Conservation (phyloP, 371 early-diverging fungal genomes). For the Apophysomyces ossiformis region DNA sequence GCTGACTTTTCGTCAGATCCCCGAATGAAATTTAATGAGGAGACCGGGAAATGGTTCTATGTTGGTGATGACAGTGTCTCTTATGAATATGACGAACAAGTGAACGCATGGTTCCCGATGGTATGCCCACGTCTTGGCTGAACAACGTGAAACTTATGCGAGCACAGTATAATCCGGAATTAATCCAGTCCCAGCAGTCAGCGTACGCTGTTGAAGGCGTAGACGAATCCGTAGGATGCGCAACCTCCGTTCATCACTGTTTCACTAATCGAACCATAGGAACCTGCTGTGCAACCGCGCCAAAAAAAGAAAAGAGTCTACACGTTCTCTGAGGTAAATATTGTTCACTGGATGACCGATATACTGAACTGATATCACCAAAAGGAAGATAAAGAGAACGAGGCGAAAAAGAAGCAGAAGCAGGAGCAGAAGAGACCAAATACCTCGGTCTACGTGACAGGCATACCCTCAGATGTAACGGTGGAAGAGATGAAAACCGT, state of each 20-base stretch:
- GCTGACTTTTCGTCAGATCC: conserved; percentile 49
- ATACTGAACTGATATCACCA: not conserved
- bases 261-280: conserved; percentile 15
- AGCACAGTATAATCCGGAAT: conserved; percentile 70
- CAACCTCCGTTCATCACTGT: not conserved
- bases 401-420: conserved; percentile 53
- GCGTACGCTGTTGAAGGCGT: conserved; percentile 73
- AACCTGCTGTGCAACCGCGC: conserved; percentile 26
- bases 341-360: not conserved
- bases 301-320: conserved; percentile 45
- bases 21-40: conserved; percentile 64
- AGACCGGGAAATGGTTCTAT: conserved; percentile 76
- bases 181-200: conserved; percentile 82
- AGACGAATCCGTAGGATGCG: conserved; percentile 51
- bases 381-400: conserved; percentile 22
- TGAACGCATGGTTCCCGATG: conserved; percentile 91
- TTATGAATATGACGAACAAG: conserved; percentile 83
- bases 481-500: conserved; percentile 76
- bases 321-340: conserved; percentile 42
- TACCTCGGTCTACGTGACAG: conserved; percentile 88
- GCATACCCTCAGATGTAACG: conserved; percentile 83
- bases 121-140: conserved; percentile 38
- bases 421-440: conserved; percentile 60
- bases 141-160: not conserved
- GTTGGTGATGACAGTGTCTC: conserved; percentile 76